These are phyloP conservation scores for Priceomyces haplophilus DNA, from an alignment of 805 yeast species.

Conservation along the genomic window DNA sequence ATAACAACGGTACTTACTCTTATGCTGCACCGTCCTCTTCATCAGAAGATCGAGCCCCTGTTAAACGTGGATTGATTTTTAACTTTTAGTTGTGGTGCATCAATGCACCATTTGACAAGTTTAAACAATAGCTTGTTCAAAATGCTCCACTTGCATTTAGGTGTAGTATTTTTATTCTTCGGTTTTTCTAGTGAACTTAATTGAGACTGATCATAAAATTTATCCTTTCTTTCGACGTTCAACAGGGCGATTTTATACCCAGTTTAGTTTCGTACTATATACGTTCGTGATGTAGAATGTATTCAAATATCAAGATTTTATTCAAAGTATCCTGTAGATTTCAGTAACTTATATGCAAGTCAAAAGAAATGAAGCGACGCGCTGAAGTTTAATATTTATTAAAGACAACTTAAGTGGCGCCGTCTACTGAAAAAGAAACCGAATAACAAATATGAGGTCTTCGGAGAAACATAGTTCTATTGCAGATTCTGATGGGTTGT, in stretches of 20 bases:
- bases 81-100: conserved; percentile 5
- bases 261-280: neutral
- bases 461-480: conserved; percentile 7
- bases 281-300: neutral
- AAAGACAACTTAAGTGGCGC: neutral
- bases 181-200: neutral
- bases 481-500: conserved; percentile 12
- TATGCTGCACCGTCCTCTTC: conserved; percentile 11
- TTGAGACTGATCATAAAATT: neutral
- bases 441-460: conserved; percentile 9
- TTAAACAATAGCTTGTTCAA: too few relatives aligned
- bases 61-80: conserved; percentile 8
- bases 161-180: neutral
- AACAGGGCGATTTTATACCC: conserved; percentile 1
- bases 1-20: conserved; percentile 14
- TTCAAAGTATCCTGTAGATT: too few relatives aligned
- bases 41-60: conserved; percentile 4
- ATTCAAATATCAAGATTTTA: neutral
- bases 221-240: conserved; percentile 2
- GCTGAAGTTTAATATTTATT: neutral
- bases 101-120: neutral
- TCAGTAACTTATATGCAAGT: too few relatives aligned
- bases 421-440: neutral
- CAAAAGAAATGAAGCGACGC: neutral
- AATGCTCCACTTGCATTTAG: too few relatives aligned